Evolutionary conservation across 805 yeast genomes (phyloP), one percentile per base, ranked within the genome.

Genomic region (Groenewaldozyma salmanticensis): DNA sequence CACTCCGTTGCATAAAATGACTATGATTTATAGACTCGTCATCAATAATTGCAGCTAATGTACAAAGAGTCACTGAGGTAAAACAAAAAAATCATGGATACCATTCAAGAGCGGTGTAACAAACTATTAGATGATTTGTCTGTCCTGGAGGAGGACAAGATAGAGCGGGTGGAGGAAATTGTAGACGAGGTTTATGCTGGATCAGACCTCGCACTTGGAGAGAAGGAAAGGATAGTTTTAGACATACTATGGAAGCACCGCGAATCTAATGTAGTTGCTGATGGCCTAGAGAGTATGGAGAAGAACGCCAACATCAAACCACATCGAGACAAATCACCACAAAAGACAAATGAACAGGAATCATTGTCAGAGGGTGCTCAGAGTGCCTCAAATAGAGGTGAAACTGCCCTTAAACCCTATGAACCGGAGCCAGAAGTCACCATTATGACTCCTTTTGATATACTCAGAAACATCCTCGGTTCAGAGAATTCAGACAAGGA

Each of bases 231-330:
- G 39, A 47, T 61, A 15, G 64, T 65, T 13, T 52, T 67, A 50
- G 70, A 64, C 39, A 60, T 67, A 7, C 44, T 67, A 42, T 64
- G 70, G 68, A 58, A 52, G 21, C 71, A 67, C 40, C 57, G 62
- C 31, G 67, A 62, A 1, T 47, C 55, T 4, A 51, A 47, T 16
- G 33, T 11, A 5, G 33, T n/a, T 7, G 9, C 17, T 18, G 24
- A 9, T 37, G 34, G 27, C 15, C 15, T 7, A 11, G 17, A 16
- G 7, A 7, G 15, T 7, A 11, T 27, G 33, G 27, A 27, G 7
- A 21, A 22, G 17, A 18, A 13, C 17, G 31, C 16, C 11, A 16
- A 7, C 21, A n/a, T 7, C n/a, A 7, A n/a, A 4, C 18, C 31
- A 6, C 5, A 16, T 5, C 15, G 18, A 3, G 38, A 35, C 24